Evolutionary conservation across 2,329 filamentous ascomycete species (phyloP).

Genomic region (Didymella exigua): DNA sequence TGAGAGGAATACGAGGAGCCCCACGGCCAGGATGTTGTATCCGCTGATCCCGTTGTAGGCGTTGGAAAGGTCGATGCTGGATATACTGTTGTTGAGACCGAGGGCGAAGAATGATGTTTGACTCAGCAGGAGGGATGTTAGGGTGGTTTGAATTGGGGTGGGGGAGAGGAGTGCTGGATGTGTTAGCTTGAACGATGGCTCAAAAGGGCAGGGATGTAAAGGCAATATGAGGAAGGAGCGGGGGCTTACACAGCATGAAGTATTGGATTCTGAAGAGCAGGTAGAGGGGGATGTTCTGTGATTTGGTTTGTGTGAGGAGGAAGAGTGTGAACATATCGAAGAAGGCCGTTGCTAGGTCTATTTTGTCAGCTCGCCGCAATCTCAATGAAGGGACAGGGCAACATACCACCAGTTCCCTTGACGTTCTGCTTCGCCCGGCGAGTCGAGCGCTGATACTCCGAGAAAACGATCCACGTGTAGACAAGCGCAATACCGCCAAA

Average conservation of each 20-base stretch:
- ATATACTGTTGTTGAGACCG: constrained; percentile 92
- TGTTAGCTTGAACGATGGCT: not conserved
- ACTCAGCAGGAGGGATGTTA: constrained; percentile 76
- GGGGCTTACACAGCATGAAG: constrained; percentile 53
- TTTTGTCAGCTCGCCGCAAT: constrained; percentile 11
- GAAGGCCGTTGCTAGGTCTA: constrained; percentile 57
- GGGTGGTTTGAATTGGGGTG: constrained; percentile 62
- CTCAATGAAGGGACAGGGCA: too few relatives aligned
- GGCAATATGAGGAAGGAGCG: not conserved
- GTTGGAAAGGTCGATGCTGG: constrained; percentile 90
- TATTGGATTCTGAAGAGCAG: constrained; percentile 72
- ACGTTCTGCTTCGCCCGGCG: constrained; percentile 18
- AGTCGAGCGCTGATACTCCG: constrained; percentile 35
- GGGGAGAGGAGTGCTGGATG: constrained; percentile 52
- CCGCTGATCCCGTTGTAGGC: constrained; percentile 89
- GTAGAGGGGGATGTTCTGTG: constrained; percentile 84
- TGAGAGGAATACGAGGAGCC: constrained; percentile 78
- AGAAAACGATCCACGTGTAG: constrained; percentile 36
- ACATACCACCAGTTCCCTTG: constrained; percentile 37
- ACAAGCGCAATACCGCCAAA: constrained; percentile 47
- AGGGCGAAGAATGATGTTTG: constrained; percentile 86
- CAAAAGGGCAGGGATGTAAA: too few relatives aligned
- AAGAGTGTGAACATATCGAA: constrained; percentile 74
- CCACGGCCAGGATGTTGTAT: constrained; percentile 83
- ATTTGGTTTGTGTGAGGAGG: constrained; percentile 83